Evolutionary conservation across 495 filamentous ascomycete genomes (phyloP).

Genomic region (Trichocladium antarcticum): DNA sequence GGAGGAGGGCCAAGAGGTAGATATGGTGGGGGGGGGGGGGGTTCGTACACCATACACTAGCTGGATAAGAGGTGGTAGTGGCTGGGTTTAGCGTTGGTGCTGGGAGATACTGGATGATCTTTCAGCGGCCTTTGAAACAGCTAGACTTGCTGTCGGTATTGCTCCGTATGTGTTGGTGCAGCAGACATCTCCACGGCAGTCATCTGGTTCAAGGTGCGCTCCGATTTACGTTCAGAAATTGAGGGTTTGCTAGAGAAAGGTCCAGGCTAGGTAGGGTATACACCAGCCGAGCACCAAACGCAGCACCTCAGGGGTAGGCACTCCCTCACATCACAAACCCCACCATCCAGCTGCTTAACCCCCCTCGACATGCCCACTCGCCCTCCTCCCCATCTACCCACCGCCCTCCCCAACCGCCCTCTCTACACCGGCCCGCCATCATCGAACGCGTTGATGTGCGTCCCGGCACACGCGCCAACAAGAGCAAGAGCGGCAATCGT

Average conservation of each 20-base stretch:
- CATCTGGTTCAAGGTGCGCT: neutral
- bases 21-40: neutral
- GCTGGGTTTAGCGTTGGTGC: no score
- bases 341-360: neutral
- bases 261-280: no score
- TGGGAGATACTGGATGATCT: neutral
- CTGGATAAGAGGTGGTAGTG: neutral
- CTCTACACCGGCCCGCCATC: slow-evolving; percentile 10
- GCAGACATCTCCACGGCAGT: neutral
- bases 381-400: slow-evolving; percentile 19
- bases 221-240: no score
- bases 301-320: no score
- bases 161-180: neutral
- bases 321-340: neutral
- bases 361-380: neutral
- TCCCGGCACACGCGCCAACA: no score
- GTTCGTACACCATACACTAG: neutral
- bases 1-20: slow-evolving; percentile 29
- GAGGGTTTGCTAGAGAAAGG: no score
- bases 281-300: no score
- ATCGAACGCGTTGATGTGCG: no score
- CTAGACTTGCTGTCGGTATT: neutral
- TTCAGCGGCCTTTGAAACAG: neutral
- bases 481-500: slow-evolving; percentile 10
- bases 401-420: slow-evolving; percentile 1